Percentiles rank a stretch among this genome's conserved stretches.
Conservation (phyloP, 176 grass and related monocot genomes). For the Paspalum notatum region DNA sequence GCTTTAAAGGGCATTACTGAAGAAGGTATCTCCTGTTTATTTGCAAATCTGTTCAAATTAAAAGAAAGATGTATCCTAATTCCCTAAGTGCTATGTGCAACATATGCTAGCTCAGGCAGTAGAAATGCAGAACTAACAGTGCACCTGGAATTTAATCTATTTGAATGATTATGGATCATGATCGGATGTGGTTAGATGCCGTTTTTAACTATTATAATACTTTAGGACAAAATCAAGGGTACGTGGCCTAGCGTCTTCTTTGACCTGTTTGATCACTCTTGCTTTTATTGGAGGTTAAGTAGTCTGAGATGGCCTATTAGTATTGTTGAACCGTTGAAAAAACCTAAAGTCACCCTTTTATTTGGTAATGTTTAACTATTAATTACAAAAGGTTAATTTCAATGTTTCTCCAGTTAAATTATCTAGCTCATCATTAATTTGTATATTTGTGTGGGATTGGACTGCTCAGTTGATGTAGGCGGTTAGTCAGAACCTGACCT, state of each 20-base stretch:
- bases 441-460: constrained; percentile 12
- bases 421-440: background rate
- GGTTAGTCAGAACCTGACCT: constrained; percentile 7
- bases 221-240: background rate
- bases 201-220: background rate
- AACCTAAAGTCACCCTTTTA: background rate
- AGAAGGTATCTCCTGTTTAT: constrained; percentile 71
- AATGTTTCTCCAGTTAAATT: background rate
- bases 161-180: background rate
- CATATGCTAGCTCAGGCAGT: background rate
- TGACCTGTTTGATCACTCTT: constrained; percentile 10
- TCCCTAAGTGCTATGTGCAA: background rate
- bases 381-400: constrained; percentile 7
- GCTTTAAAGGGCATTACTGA: constrained; percentile 95
- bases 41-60: constrained; percentile 23
- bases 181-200: background rate
- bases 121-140: background rate
- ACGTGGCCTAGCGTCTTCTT: background rate
- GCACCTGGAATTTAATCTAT: constrained; percentile 21
- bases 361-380: background rate
- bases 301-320: constrained; percentile 31
- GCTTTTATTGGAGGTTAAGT: background rate
- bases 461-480: constrained; percentile 13
- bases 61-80: background rate
- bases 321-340: background rate